A percentile compares a stretch with the other conserved stretches of the same genome.
Conservation (phyloP, 1,284 basidiomycete genomes). For the Trametes hirsuta region DNA sequence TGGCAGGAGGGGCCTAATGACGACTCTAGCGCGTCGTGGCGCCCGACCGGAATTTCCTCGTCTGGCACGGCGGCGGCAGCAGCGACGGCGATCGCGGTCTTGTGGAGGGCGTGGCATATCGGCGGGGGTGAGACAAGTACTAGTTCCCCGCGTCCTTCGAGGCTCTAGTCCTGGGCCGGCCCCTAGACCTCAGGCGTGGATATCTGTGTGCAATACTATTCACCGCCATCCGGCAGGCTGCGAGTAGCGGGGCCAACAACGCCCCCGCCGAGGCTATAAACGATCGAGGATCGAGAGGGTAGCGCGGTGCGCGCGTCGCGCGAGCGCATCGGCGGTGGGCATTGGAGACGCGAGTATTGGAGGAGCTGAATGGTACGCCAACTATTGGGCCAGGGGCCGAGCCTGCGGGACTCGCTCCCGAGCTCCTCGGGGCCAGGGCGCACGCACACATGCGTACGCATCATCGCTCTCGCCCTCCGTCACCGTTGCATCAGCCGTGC, state of each 20-base stretch:
- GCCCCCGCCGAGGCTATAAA: neutral
- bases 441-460: neutral
- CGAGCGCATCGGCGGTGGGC: neutral
- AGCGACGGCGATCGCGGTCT: no score
- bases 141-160: no score
- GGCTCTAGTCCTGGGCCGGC: no score
- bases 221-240: no score
- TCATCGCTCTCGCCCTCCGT: slow-evolving; percentile 1
- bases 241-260: neutral
- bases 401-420: neutral
- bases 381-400: neutral
- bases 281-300: neutral
- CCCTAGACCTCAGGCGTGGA: no score
- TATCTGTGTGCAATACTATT: no score
- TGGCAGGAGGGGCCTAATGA: no score
- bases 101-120: no score
- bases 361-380: neutral
- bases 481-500: slow-evolving; percentile 9
- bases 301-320: neutral
- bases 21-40: no score
- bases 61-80: no score
- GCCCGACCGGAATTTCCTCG: no score
- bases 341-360: neutral
- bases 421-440: neutral
- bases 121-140: no score